Evolutionary conservation across 768 basidiomycete species (phyloP).

Genomic region (Kondoa malvinella): DNA sequence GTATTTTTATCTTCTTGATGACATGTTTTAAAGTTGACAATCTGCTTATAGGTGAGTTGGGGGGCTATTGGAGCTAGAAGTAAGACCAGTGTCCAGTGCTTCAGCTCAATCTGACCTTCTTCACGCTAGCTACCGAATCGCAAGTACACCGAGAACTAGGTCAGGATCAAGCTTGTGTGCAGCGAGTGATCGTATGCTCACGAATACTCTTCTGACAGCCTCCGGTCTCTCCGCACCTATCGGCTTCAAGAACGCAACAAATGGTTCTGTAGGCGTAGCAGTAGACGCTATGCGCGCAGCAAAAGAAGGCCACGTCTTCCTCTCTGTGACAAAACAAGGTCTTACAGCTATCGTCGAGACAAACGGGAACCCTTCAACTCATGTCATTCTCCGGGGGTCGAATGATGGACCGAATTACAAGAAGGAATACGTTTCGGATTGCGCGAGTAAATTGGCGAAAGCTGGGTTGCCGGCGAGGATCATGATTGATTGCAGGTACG

Average conservation of each 20-base stretch:
- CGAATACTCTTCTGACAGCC: constrained; percentile 8
- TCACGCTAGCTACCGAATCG: constrained; percentile 50
- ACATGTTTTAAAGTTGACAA: not conserved
- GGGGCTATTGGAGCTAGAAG: constrained; percentile 63
- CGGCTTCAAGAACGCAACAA: constrained; percentile 97
- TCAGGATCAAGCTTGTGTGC: not conserved
- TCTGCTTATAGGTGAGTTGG: not conserved
- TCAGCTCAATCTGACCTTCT: not conserved
- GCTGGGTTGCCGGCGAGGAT: constrained; percentile 60
- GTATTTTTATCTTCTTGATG: too few species aligned
- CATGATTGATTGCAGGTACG: constrained; percentile 46
- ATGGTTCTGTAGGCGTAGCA: constrained; percentile 61
- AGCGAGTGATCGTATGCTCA: not conserved
- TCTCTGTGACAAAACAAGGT: constrained; percentile 93
- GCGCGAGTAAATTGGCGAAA: constrained; percentile 56
- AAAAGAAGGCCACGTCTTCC: constrained; percentile 76
- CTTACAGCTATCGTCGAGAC: constrained; percentile 90
- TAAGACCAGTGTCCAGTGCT: constrained; percentile 24
- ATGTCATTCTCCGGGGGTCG: constrained; percentile 86
- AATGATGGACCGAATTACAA: constrained; percentile 75
- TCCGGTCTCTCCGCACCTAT: constrained; percentile 77
- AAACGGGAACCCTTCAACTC: constrained; percentile 74
- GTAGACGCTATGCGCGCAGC: constrained; percentile 92
- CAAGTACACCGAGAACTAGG: constrained; percentile 74
- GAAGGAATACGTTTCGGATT: constrained; percentile 59